Base-by-base conservation (phyloP, 169 alveolate genomes). In the Plasmodium reichenowi region DNA sequence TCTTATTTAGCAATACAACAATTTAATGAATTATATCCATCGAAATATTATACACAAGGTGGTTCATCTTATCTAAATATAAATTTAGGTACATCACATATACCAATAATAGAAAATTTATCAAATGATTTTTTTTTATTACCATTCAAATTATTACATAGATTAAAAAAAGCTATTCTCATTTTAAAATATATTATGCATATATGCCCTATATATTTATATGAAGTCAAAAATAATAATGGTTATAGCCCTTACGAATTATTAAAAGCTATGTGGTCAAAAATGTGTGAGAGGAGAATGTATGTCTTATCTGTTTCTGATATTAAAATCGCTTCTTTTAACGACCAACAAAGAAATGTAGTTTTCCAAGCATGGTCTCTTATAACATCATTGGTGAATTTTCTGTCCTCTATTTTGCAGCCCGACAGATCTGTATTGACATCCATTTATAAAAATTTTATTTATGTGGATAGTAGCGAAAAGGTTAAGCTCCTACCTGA, bases 361-460 rank as follows among this genome's bases (percentile, higher is more conserved):
- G 22, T 78, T 20, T 22, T 13, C 6, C 89, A 78, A 24, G 89
- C 72, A n/a, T 78, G 89, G 89, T 24, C 89, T 12, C 89, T 78
- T 56, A 78, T 78, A 32, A 78, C 89, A 10, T 56, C 89, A 3
- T 45, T 78, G 9, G 17, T 78, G 3, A 32, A 78, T 59, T 10
- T 52, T 10, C 7, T 78, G 2, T 13, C 67, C 2, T 78, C 89
- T 20, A 66, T 66, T 48, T 32, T 78, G 24, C 60, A 60, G 1
- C 75, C 89, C 7, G 89, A 78, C 10, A 68, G 52, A 22, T 78
- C 89, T 12, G 71, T 78, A 32, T 47, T 78, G 22, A 78, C 89
- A 4, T 78, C 89, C 10, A 78, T 78, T 60, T 78, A 78, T 26
- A 70, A 68, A 59, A 78, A 56, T 5, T 59, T 66, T 64, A 24